A percentile compares a stretch with the other conserved stretches of the same genome.
Conservation (phyloP, 78 protist genomes). For the Dictyostelium intermedium region DNA sequence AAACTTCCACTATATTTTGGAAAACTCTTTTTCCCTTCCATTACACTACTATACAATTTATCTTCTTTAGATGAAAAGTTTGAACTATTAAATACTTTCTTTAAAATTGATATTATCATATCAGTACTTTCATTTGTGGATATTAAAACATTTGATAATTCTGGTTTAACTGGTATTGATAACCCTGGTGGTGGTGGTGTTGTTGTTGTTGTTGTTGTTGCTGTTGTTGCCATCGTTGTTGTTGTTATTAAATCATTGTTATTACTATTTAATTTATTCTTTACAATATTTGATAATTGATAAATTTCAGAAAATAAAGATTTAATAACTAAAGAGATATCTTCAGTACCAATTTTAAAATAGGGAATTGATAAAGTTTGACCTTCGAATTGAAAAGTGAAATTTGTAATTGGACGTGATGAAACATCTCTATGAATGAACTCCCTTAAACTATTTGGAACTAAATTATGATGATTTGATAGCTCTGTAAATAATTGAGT, state of each 20-base stretch:
- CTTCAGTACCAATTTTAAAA: not conserved
- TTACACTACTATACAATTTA: not conserved
- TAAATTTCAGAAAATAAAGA: not conserved
- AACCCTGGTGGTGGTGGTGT: not conserved
- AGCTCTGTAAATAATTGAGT: not conserved
- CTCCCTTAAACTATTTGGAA: not conserved
- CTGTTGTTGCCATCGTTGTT: not conserved
- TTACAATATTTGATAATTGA: not conserved
- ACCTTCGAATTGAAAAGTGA: not conserved
- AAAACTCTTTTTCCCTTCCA: not conserved
- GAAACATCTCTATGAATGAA: not conserved
- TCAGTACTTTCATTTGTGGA: not conserved
- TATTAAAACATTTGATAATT: not conserved
- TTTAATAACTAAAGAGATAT: not conserved
- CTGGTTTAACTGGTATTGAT: not conserved
- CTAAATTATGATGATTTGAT: not conserved
- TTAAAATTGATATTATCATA: not conserved
- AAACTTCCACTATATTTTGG: slow-evolving; percentile 1
- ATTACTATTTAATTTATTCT: not conserved
- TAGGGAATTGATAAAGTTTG: not conserved
- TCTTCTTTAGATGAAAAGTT: not conserved
- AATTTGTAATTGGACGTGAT: not conserved
- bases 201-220: not conserved
- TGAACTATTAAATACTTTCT: not conserved
- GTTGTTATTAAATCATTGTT: not conserved